Percentiles rank a stretch among this genome's conserved stretches.
These are phyloP conservation scores for Fusarium dlaminii DNA, from an alignment of 2,329 filamentous ascomycete species.

Conservation along the genomic window DNA sequence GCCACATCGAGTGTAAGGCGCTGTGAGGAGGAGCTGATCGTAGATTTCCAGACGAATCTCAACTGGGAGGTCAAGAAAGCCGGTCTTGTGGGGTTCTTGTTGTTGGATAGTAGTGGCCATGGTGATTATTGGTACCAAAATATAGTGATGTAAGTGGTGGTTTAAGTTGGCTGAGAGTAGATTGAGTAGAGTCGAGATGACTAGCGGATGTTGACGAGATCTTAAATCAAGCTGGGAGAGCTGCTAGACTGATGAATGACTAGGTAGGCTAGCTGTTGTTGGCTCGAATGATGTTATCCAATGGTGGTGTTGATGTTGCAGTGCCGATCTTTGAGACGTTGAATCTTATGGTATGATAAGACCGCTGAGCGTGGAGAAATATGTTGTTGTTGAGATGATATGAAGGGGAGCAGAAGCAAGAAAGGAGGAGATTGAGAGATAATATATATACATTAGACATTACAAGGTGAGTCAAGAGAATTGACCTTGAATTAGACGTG, in stretches of 20 bases:
- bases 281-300: slow-evolving; percentile 13
- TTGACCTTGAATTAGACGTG: slow-evolving; percentile 12
- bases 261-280: slow-evolving; percentile 3
- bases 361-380: slow-evolving; percentile 4
- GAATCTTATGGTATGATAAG: slow-evolving; percentile 7
- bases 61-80: slow-evolving; percentile 54
- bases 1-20: slow-evolving; percentile 42
- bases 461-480: slow-evolving; percentile 17
- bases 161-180: background rate
- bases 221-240: slow-evolving; percentile 18
- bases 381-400: slow-evolving; percentile 8
- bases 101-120: slow-evolving; percentile 35
- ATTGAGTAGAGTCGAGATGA: slow-evolving; percentile 6
- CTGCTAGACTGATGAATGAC: slow-evolving; percentile 17
- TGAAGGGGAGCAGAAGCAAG: background rate
- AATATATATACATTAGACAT: slow-evolving; percentile 23
- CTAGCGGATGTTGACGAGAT: background rate
- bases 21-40: slow-evolving; percentile 52
- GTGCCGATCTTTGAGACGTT: slow-evolving; percentile 28
- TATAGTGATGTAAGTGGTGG: background rate
- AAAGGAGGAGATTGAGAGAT: background rate
- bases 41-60: slow-evolving; percentile 61
- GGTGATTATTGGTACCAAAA: slow-evolving; percentile 11
- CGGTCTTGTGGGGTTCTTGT: slow-evolving; percentile 30
- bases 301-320: slow-evolving; percentile 16